A percentile compares a stretch with the other conserved stretches of the same genome.
phyloP scores from a whole-genome alignment of 192 early-diverging fungal species.

The Paraglomus occultum region DNA sequence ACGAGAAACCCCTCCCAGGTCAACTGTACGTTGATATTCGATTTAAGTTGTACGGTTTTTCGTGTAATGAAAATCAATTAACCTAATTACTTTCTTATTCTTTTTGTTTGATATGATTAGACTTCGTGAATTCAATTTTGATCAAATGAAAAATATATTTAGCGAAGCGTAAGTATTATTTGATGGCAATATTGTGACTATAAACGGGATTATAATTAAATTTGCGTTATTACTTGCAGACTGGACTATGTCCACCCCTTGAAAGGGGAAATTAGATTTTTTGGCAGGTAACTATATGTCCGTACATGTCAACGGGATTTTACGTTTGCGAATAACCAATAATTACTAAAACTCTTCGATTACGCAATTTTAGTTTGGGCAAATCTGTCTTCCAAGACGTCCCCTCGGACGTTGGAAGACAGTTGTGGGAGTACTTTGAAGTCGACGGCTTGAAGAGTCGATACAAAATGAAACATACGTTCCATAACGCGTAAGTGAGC shows the following conservation, averaged over 20 bases:
- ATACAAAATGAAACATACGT: too few relatives aligned
- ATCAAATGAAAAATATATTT: conserved; percentile 28
- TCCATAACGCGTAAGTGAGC: too few relatives aligned
- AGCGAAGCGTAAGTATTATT: conserved; percentile 31
- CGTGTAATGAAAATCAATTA: too few relatives aligned
- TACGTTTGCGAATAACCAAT: too few relatives aligned
- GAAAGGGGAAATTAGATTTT: conserved; percentile 37
- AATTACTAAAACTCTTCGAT: too few relatives aligned
- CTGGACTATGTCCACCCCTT: conserved; percentile 32
- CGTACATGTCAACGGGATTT: too few relatives aligned
- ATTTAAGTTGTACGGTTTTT: too few relatives aligned
- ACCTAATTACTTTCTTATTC: too few relatives aligned
- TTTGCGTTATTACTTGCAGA: conserved; percentile 2
- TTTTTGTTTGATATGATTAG: too few relatives aligned
- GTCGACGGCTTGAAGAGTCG: too few relatives aligned
- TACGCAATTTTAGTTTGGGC: conserved; percentile 40
- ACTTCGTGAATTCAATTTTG: conserved; percentile 37
- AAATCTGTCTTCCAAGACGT: conserved; percentile 40
- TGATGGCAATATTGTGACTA: neutral
- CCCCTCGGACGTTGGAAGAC: conserved; percentile 8
- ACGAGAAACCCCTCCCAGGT: too few relatives aligned
- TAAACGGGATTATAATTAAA: neutral
- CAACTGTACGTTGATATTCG: too few relatives aligned
- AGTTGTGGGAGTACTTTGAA: conserved; percentile 40
- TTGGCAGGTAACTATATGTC: conserved; percentile 39